Evolutionary conservation across 768 basidiomycete genomes (phyloP).

Genomic region (Cystofilobasidium ferigula): DNA sequence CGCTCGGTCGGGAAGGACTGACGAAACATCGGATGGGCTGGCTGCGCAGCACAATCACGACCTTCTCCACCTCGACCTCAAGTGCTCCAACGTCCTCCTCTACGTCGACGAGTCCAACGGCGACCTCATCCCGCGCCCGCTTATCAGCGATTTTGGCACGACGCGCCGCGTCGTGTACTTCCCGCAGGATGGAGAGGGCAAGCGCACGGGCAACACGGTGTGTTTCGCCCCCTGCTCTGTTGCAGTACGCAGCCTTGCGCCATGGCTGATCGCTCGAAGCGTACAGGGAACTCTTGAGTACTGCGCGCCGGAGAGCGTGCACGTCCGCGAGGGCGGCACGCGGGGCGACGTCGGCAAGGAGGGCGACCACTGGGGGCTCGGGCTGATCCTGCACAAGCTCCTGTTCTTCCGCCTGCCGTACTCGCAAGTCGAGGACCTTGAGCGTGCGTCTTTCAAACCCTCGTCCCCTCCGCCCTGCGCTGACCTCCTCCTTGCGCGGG

Average conservation of each 20-base stretch:
- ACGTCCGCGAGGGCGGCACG: constrained; percentile 50
- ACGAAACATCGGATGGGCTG: neutral
- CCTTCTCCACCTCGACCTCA: constrained; percentile 84
- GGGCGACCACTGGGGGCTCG: constrained; percentile 92
- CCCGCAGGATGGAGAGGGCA: constrained; percentile 4
- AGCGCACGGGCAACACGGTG: constrained; percentile 36
- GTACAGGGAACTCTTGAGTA: constrained; percentile 6
- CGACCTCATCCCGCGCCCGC: constrained; percentile 52
- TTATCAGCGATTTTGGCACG: constrained; percentile 14
- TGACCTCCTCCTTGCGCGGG: neutral
- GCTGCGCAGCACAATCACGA: constrained; percentile 39
- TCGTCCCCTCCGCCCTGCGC: neutral
- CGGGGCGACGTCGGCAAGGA: constrained; percentile 70
- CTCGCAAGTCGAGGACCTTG: constrained; percentile 56
- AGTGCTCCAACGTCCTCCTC: constrained; percentile 83
- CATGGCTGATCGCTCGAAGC: neutral
- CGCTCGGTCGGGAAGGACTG: neutral
- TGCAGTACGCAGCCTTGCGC: neutral
- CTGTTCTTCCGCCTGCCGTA: constrained; percentile 85
- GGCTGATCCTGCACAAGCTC: constrained; percentile 84
- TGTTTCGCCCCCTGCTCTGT: neutral
- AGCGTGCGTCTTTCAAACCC: constrained; percentile 29
- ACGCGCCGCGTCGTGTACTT: constrained; percentile 26
- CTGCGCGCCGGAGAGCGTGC: constrained; percentile 71
- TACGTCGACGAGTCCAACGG: constrained; percentile 70